Percentiles rank a stretch among this genome's conserved stretches.
phyloP scores from a whole-genome alignment of 139 green algal species.

The Coelastrella sp. region DNA sequence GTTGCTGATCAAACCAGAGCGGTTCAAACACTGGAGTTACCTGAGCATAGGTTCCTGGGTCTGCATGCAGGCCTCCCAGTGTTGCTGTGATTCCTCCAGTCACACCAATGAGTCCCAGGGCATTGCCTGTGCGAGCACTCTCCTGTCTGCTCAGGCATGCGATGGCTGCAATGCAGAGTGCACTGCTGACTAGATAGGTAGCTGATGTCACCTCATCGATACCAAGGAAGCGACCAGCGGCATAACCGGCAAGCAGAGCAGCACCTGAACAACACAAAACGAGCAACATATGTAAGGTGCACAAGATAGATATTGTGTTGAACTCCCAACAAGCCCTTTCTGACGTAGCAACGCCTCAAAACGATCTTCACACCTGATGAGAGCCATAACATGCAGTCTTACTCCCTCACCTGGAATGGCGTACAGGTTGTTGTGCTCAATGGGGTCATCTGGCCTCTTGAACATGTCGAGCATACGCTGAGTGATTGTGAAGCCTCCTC shows the following conservation, averaged over 20 bases:
- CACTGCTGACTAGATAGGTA: slow-evolving; percentile 79
- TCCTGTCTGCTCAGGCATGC: slow-evolving; percentile 84
- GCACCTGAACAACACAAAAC: slow-evolving; percentile 27
- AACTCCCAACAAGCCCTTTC: background rate
- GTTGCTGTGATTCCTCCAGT: slow-evolving; percentile 78
- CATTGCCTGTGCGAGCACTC: slow-evolving; percentile 83
- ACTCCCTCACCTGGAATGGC: slow-evolving; percentile 61
- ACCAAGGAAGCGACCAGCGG: slow-evolving; percentile 64
- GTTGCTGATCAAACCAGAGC: too few relatives aligned
- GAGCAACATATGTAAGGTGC: background rate
- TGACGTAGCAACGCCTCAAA: too few relatives aligned
- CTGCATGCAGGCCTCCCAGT: slow-evolving; percentile 65
- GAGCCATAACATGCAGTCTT: background rate
- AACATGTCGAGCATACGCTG: slow-evolving; percentile 96
- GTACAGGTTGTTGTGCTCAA: slow-evolving; percentile 84
- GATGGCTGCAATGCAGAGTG: slow-evolving; percentile 90
- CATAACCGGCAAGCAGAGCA: slow-evolving; percentile 63
- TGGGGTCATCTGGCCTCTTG: slow-evolving; percentile 83
- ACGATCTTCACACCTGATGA: background rate
- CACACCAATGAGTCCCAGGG: slow-evolving; percentile 86
- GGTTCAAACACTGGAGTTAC: background rate
- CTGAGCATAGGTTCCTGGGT: slow-evolving; percentile 46
- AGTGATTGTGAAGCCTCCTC: slow-evolving; percentile 91
- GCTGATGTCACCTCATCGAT: slow-evolving; percentile 75
- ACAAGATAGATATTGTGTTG: too few relatives aligned